Base-by-base conservation (phyloP, 257 asterid species). In the Knoxia roxburghii region DNA sequence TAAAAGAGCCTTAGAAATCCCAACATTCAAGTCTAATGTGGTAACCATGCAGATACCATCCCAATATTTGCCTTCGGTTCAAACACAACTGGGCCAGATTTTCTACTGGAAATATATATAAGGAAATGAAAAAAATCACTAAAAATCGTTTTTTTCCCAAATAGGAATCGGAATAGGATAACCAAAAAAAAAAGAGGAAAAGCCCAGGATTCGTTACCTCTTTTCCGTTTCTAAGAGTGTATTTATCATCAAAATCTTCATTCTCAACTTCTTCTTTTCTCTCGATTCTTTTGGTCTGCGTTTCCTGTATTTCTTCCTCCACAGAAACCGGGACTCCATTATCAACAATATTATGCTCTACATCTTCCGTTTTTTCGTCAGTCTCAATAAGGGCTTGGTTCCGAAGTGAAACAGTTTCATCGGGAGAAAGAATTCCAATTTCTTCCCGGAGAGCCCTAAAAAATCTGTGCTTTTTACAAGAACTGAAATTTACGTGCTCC, bases 141-240 rank as follows among this genome's bases (percentile, higher is more conserved):
- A 58, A 23, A 2, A 29, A 67, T 55, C 12, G 32, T 35, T 30
- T 35, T 33, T 46, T 11, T 26, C 51, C 14, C 30, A 56, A 68
- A 17, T 10, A 5, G 21, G 52, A 65, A n/a, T 53, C 3, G 2
- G 11, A 60, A 12, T 6, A 27, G 8, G 13, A 21, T 3, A 20
- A 59, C n/a, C 14, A 59, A 20, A 48, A 48, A 48, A 18, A 48
- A 48, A 18, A 15, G n/a, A n/a, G n/a, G n/a, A 1, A 9, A 3
- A 60, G 24, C 24, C 45, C 5, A 24, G 37, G 26, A 48, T n/a
- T 46, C 0, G n/a, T 30, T 75, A 90, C 99, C 97, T 94, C 95
- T 68, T 87, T 83, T 56, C 95, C 97, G 72, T 90, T 85, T 53
- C 86, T 79, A 54, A 85, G 75, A 64, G 81, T 93, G 79, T 82